These are phyloP conservation scores for Vigna radiata DNA, from an alignment of 306 rosid genomes.

Conservation along the genomic window DNA sequence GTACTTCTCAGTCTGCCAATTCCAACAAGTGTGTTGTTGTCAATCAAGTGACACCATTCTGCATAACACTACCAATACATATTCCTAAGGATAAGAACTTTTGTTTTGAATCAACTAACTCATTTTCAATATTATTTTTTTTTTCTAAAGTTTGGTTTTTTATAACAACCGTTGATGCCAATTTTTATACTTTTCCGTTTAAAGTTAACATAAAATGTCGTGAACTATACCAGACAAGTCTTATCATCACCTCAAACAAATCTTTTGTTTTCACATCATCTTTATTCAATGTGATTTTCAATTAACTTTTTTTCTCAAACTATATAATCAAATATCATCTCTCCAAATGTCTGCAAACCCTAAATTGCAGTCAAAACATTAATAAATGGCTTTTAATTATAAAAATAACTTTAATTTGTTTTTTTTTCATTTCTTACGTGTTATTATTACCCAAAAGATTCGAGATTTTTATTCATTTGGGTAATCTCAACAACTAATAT, in stretches of 20 bases:
- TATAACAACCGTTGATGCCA: neutral
- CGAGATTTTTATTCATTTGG: too few relatives aligned
- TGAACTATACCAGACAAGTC: neutral
- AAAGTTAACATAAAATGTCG: neutral
- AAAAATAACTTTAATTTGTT: too few relatives aligned
- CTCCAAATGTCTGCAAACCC: too few relatives aligned
- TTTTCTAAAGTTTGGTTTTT: too few relatives aligned
- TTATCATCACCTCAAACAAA: neutral
- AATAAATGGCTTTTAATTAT: too few relatives aligned
- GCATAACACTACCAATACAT: neutral
- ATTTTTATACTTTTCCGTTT: neutral
- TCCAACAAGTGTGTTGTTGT: constrained; percentile 35
- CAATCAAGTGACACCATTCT: constrained; percentile 42
- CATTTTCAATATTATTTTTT: neutral
- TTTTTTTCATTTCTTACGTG: too few relatives aligned
- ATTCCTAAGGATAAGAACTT: constrained; percentile 7
- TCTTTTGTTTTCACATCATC: constrained; percentile 21
- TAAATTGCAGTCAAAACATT: too few relatives aligned
- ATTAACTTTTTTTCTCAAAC: neutral
- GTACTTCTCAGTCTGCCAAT: constrained; percentile 22
- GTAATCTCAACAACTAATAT: too few relatives aligned
- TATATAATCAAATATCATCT: too few relatives aligned
- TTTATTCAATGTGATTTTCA: neutral
- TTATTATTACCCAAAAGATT: too few relatives aligned
- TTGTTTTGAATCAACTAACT: neutral